Base-by-base conservation (phyloP, 1,139 yeast species). In the Debaryomyces subglobosus region DNA sequence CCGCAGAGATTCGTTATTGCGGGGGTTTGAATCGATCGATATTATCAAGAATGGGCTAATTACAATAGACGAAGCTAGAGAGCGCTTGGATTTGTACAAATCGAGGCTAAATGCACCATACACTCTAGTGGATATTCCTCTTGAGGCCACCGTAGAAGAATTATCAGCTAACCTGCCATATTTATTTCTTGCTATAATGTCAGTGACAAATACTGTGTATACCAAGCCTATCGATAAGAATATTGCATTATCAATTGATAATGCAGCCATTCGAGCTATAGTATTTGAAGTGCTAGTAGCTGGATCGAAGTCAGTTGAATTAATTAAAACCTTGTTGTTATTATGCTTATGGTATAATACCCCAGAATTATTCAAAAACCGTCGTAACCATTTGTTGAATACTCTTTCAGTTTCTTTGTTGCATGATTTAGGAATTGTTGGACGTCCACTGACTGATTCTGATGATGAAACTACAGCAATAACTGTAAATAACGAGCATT, bases 341-440 rank as follows among this genome's bases (percentile, higher is more conserved):
- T 68, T 88, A 46, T 79, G 87, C 35, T 65, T 85, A 32, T 91
- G 96, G 96, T 89, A 89, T 63, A 89, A 87, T 55, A 82, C 89
- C 5, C 90, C 96, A 0, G 96, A 89, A 64, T 71, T 89, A 56
- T 87, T 88, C 54, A 87, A 84, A 55, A 88, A 87, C 58, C 81
- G 95, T 51, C 79, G 96, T 46, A 85, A 85, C 55, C 95, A 89
- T 62, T 68, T 89, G 48, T 74, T 89, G 54, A 82, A 85, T 48
- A 74, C 82, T 8, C 69, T 89, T 25, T 81, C 91, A 44, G 82
- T 86, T n/a, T 76, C 86, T 2, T 71, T 91, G 66, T 78, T 88
- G 2, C 86, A 83, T 54, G 97, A 91, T 62, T 65, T 90, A 50
- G 96, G 96, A 0, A 75, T 89, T 6, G 81, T 84, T n/a, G 78